Conservation (phyloP, 345 rosid genomes). For the Lepidium africanum region DNA sequence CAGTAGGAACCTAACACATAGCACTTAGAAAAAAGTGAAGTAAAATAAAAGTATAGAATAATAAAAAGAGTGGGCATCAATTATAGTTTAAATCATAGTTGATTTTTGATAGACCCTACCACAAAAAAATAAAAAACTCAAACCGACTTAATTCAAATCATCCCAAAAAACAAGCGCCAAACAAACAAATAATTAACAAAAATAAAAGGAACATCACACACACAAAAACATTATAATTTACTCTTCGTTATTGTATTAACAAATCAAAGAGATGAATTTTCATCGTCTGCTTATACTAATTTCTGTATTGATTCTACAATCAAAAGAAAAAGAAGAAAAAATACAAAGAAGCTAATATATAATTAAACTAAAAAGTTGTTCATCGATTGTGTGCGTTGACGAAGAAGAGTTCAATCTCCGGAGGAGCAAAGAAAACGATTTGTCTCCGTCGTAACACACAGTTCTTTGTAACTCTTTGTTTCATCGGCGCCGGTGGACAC, state of each 20-base stretch:
- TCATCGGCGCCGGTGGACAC: slow-evolving; percentile 98
- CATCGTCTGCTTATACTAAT: slow-evolving; percentile 10
- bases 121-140: slow-evolving; percentile 8
- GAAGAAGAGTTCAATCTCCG: slow-evolving; percentile 94
- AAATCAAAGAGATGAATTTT: slow-evolving; percentile 14
- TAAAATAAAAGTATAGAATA: not conserved
- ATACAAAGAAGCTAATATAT: not conserved
- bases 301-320: slow-evolving; percentile 6
- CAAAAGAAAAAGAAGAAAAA: not conserved
- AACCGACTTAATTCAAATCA: slow-evolving; percentile 28
- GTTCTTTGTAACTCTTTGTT: slow-evolving; percentile 46
- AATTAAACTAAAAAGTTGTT: not conserved
- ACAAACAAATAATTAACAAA: not conserved
- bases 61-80: slow-evolving; percentile 1
- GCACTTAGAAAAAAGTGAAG: slow-evolving; percentile 4
- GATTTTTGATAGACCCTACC: slow-evolving; percentile 23
- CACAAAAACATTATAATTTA: slow-evolving; percentile 6
- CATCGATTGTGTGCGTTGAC: slow-evolving; percentile 39
- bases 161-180: slow-evolving; percentile 29
- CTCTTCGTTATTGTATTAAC: slow-evolving; percentile 25
- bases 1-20: slow-evolving; percentile 25
- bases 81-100: slow-evolving; percentile 2
- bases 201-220: slow-evolving; percentile 1
- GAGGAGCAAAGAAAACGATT: slow-evolving; percentile 87
- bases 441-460: slow-evolving; percentile 47